phyloP scores from a whole-genome alignment of 1,284 basidiomycete genomes.

The Apiotrichum akiyoshidainum region DNA sequence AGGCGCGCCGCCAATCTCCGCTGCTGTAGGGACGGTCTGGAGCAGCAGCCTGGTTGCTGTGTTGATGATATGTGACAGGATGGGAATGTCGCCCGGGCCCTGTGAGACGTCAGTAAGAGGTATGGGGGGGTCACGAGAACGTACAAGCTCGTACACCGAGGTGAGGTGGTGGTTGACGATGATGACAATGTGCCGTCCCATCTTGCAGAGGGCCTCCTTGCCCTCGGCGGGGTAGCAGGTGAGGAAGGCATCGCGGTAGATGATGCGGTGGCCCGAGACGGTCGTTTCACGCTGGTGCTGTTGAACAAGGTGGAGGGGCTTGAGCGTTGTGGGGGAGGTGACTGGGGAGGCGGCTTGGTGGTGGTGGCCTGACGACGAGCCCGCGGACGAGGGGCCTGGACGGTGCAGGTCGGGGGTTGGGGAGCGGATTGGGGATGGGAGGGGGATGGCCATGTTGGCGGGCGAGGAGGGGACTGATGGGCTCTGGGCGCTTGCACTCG shows the following conservation, averaged over 20 bases:
- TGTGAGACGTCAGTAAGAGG: slow-evolving; percentile 15
- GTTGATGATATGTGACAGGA: slow-evolving; percentile 40
- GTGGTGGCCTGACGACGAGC: neutral
- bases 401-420: slow-evolving; percentile 18
- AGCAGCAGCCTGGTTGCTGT: slow-evolving; percentile 29
- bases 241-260: slow-evolving; percentile 40
- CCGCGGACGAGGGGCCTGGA: slow-evolving; percentile 6
- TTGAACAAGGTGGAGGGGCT: slow-evolving; percentile 7
- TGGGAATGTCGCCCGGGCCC: slow-evolving; percentile 45
- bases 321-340: neutral
- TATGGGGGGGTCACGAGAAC: slow-evolving; percentile 14
- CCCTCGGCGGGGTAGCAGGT: slow-evolving; percentile 38
- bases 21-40: neutral
- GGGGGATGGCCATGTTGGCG: slow-evolving; percentile 1
- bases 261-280: slow-evolving; percentile 33
- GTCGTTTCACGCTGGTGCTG: slow-evolving; percentile 5
- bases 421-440: slow-evolving; percentile 15
- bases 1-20: too few species aligned
- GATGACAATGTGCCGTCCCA: slow-evolving; percentile 44
- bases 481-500: slow-evolving; percentile 17
- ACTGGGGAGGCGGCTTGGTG: neutral
- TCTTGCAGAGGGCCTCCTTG: slow-evolving; percentile 35
- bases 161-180: slow-evolving; percentile 44
- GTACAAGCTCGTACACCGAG: slow-evolving; percentile 46
- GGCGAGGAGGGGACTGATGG: slow-evolving; percentile 10